Conservation (phyloP, 1,284 basidiomycete species). For the Ceratobasidium papillatum region DNA sequence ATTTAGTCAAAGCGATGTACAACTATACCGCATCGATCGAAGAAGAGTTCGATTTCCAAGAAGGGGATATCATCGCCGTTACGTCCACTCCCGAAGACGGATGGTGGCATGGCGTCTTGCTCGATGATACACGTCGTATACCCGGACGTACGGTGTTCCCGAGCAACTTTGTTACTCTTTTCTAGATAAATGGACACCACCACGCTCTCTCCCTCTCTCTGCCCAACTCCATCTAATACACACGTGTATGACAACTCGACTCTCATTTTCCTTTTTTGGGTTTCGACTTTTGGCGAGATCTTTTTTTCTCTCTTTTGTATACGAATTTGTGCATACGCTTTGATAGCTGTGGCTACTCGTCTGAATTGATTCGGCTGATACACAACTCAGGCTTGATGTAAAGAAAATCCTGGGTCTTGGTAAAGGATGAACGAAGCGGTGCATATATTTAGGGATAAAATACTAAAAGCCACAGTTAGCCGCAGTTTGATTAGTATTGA, state of each 20-base stretch:
- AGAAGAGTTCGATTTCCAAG: conserved; percentile 91
- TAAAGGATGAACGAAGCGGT: too few relatives aligned
- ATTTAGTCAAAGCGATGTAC: conserved; percentile 87
- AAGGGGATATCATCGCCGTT: conserved; percentile 91
- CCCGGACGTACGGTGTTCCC: conserved; percentile 88
- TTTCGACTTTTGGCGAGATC: conserved; percentile 5
- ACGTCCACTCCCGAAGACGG: conserved; percentile 92
- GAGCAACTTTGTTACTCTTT: conserved; percentile 87
- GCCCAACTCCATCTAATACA: conserved; percentile 6
- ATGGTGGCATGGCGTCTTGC: conserved; percentile 89
- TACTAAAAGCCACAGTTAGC: background rate
- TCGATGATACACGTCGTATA: conserved; percentile 84
- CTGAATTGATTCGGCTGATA: background rate
- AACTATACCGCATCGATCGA: conserved; percentile 88
- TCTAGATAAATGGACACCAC: conserved; percentile 53
- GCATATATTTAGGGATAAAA: too few relatives aligned
- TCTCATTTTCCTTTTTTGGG: conserved; percentile 9
- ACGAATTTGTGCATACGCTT: conserved; percentile 22
- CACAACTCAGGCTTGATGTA: background rate
- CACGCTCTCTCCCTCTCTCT: background rate
- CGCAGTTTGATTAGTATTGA: too few relatives aligned
- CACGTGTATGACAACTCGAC: background rate
- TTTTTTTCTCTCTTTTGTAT: background rate
- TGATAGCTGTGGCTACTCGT: conserved; percentile 17
- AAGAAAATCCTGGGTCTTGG: background rate